These are phyloP conservation scores for Phytophthora brassicae DNA, from an alignment of 352 stramenopile species.

Conservation along the genomic window DNA sequence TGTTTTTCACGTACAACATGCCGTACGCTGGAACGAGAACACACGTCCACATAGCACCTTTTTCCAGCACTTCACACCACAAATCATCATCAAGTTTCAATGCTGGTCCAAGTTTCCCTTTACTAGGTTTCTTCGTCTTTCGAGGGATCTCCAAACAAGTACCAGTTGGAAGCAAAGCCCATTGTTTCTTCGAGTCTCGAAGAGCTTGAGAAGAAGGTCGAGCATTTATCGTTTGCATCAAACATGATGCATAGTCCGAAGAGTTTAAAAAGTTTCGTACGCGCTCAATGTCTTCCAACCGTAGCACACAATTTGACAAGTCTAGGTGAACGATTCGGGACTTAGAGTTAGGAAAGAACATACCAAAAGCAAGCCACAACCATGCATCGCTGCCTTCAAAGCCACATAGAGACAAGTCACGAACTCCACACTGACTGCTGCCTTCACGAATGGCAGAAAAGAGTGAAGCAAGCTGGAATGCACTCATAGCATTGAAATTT, in stretches of 20 bases:
- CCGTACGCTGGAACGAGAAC: conserved; percentile 44
- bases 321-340: conserved; percentile 30
- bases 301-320: conserved; percentile 43
- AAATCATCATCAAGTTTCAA: conserved; percentile 12
- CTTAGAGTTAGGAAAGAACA: conserved; percentile 28
- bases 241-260: background rate
- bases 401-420: conserved; percentile 33
- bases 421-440: conserved; percentile 2
- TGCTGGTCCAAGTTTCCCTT: background rate
- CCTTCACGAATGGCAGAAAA: conserved; percentile 40
- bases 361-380: conserved; percentile 41
- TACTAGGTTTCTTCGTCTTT: background rate
- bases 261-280: conserved; percentile 18
- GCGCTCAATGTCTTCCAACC: conserved; percentile 27
- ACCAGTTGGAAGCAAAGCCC: conserved; percentile 15
- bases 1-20: conserved; percentile 33
- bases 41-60: conserved; percentile 17
- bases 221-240: conserved; percentile 5
- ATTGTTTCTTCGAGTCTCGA: background rate
- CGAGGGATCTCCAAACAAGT: conserved; percentile 20
- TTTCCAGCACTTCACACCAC: conserved; percentile 27
- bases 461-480: conserved; percentile 34
- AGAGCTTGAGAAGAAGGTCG: background rate
- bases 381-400: conserved; percentile 36
- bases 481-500: conserved; percentile 31